Evolutionary conservation across 768 basidiomycete species (phyloP).

Genomic region (Cystofilobasidium bisporidii): DNA sequence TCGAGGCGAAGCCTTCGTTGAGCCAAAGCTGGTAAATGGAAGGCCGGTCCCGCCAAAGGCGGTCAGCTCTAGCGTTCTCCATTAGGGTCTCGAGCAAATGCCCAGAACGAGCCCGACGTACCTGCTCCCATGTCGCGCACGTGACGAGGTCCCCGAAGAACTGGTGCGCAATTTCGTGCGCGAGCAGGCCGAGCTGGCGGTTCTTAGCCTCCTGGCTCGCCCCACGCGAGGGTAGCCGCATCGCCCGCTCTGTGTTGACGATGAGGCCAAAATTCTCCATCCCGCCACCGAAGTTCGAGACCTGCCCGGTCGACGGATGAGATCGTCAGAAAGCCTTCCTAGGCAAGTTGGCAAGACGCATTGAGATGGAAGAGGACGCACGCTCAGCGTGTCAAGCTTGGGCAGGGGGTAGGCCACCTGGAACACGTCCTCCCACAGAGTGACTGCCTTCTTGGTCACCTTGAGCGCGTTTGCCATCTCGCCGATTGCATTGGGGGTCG

Average conservation of each 20-base stretch:
- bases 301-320: no score
- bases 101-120: no score
- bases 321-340: no score
- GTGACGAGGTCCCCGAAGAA: conserved; percentile 29
- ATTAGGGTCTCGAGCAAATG: no score
- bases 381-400: conserved; percentile 66
- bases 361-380: neutral
- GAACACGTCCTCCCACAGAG: conserved; percentile 81
- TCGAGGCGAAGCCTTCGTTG: conserved; percentile 47
- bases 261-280: conserved; percentile 53
- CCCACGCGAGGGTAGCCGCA: conserved; percentile 66
- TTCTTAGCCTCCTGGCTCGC: conserved; percentile 66
- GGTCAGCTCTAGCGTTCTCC: no score
- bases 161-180: conserved; percentile 64
- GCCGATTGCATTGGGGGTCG: conserved; percentile 68
- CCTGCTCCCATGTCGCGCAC: neutral
- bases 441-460: conserved; percentile 59
- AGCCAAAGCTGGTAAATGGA: conserved; percentile 48
- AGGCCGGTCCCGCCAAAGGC: no score
- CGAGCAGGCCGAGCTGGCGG: conserved; percentile 60
- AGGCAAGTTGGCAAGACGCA: no score
- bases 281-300: neutral
- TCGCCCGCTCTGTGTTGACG: conserved; percentile 71
- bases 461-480: conserved; percentile 78
- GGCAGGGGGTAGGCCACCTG: conserved; percentile 85